phyloP scores from a whole-genome alignment of 2,329 filamentous ascomycete genomes.

The Ceratocystis papillata region DNA sequence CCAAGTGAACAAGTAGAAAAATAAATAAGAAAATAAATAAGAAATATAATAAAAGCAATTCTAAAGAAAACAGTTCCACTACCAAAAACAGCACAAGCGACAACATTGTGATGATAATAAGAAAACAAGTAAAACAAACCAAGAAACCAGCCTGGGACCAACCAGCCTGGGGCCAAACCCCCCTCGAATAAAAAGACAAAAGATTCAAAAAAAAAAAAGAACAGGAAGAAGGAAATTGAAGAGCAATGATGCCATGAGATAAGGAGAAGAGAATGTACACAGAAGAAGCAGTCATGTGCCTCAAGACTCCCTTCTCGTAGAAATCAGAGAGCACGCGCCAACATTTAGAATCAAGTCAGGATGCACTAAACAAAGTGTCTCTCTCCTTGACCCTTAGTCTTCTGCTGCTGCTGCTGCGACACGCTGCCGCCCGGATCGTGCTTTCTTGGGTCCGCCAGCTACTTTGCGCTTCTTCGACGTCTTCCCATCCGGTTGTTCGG shows the following conservation, averaged over 20 bases:
- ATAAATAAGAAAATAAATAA: background rate
- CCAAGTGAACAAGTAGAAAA: background rate
- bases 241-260: too few relatives aligned
- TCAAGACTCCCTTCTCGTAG: too few relatives aligned
- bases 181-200: background rate
- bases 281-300: too few relatives aligned
- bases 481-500: conserved; percentile 43
- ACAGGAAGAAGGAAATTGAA: too few relatives aligned
- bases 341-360: background rate
- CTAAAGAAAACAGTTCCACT: conserved; percentile 8
- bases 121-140: background rate
- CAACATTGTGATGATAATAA: conserved; percentile 13
- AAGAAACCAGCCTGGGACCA: too few relatives aligned
- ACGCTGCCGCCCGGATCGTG: conserved; percentile 58
- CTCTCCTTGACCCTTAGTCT: conserved; percentile 34
- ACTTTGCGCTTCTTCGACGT: conserved; percentile 48
- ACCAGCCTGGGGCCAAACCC: too few relatives aligned
- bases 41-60: conserved; percentile 11
- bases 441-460: conserved; percentile 39
- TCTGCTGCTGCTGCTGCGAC: conserved; percentile 51
- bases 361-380: background rate
- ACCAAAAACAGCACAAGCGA: background rate
- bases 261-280: too few relatives aligned
- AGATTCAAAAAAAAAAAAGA: background rate
- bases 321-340: too few relatives aligned